Evolutionary conservation across 2,329 filamentous ascomycete genomes (phyloP).

Genomic region (Parasarocladium wereldwijsianum): DNA sequence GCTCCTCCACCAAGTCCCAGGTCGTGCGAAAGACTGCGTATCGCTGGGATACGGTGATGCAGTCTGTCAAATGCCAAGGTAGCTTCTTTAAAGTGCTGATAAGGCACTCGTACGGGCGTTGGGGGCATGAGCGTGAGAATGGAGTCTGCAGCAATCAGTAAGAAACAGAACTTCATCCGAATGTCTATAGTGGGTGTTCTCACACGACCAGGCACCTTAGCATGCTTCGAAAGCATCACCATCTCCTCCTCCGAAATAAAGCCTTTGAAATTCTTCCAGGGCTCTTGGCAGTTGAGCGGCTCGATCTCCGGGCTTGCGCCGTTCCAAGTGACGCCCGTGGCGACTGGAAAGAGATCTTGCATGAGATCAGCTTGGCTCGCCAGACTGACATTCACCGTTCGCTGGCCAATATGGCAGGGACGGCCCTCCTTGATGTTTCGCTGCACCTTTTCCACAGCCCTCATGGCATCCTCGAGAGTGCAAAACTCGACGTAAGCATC

Average conservation of each 20-base stretch:
- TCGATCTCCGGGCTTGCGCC: constrained; percentile 27
- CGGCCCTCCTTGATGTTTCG: constrained; percentile 23
- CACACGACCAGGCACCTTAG: constrained; percentile 46
- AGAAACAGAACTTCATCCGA: too few relatives aligned
- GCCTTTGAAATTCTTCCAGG: constrained; percentile 40
- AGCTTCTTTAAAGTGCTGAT: constrained; percentile 49
- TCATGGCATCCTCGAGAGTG: constrained; percentile 35
- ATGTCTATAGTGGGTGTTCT: too few relatives aligned
- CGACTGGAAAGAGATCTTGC: constrained; percentile 46
- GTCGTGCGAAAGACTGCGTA: constrained; percentile 35
- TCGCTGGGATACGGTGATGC: constrained; percentile 44
- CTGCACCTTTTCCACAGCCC: constrained; percentile 33
- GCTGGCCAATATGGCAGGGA: constrained; percentile 36
- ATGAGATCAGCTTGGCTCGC: constrained; percentile 42
- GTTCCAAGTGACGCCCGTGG: constrained; percentile 40
- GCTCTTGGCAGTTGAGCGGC: constrained; percentile 18
- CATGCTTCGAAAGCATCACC: constrained; percentile 48
- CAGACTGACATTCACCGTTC: constrained; percentile 40
- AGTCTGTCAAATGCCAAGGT: constrained; percentile 43
- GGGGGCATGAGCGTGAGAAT: constrained; percentile 44
- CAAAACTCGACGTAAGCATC: constrained; percentile 46
- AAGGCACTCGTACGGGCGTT: constrained; percentile 50
- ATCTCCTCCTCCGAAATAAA: constrained; percentile 50
- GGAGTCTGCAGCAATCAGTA: constrained; percentile 37
- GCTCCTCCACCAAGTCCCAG: constrained; percentile 25